Evolutionary conservation across 495 filamentous ascomycete genomes (phyloP), one percentile per base, ranked within the genome.

Genomic region (Hypomontagnella monticulosa): DNA sequence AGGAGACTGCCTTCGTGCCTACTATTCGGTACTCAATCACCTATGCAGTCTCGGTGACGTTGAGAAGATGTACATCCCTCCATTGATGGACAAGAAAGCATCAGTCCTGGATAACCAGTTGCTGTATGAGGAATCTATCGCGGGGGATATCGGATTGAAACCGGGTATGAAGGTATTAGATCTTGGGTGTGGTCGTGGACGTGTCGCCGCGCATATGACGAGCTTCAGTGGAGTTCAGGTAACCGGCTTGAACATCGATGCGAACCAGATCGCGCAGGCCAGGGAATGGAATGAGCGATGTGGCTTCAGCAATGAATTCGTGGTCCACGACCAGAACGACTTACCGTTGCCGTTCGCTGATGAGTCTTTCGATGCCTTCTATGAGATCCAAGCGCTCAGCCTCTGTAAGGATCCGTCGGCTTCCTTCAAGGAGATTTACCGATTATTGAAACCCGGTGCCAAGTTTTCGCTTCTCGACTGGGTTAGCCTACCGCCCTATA

Each of bases 31-130:
- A 32, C 77, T 88, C 30, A 88, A 88, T 67, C 86, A 88, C 53
- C 80, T 88, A 3, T 88, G 86, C 72, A 85, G 85, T 20, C 78
- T 88, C n/a, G 86, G 86, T 19, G 85, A 87, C 57, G 85, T 88
- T 20, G 86, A 88, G 67, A 88, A 88, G 75, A 88, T 88, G 86
- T 88, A 88, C 69, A 87, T 88, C 51, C 86, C 86, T 20, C 86
- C 86, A 3, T 80, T 82, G 66, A 85, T 88, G 84, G 82, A 85
- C 72, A 78, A 78, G 66, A 82, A 83, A 57, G 79, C 80, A n/a
- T 79, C 75, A 4, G 80, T 86, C 2, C 73, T 84, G 9, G 78
- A 80, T 47, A 80, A 80, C 52, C 78, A 88, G 67, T 76, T 87
- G 50, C 78, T 87, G n/a, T 87, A 85, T 57, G 85, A 88, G 72